Evolutionary conservation across 352 stramenopile species (phyloP).

Genomic region (Globisporangium cederbergense): DNA sequence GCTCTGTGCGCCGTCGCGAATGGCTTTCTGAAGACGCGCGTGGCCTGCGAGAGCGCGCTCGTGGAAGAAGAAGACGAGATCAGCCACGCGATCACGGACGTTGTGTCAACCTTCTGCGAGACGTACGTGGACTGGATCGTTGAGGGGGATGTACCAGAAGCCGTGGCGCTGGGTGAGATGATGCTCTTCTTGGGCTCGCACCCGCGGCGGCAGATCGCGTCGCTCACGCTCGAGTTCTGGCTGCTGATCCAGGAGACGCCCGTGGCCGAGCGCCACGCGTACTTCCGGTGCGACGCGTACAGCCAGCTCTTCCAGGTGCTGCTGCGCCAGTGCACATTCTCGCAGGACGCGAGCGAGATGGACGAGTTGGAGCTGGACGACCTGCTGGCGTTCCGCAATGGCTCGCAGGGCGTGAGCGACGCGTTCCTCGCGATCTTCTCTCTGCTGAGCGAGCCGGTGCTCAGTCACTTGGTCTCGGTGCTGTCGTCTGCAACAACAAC

Average conservation of each 20-base stretch:
- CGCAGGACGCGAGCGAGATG: conserved; percentile 35
- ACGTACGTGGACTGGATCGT: conserved; percentile 72
- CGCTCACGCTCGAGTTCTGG: conserved; percentile 75
- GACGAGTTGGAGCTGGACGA: conserved; percentile 69
- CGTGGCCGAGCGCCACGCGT: conserved; percentile 45
- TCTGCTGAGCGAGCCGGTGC: conserved; percentile 46
- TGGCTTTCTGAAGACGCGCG: conserved; percentile 41
- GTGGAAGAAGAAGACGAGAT: conserved; percentile 48
- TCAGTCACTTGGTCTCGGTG: conserved; percentile 35
- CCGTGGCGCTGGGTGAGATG: conserved; percentile 38
- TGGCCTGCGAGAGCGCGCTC: conserved; percentile 48
- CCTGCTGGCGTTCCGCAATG: conserved; percentile 49
- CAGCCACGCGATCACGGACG: conserved; percentile 54
- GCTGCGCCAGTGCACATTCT: conserved; percentile 54
- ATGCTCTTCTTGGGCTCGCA: conserved; percentile 60
- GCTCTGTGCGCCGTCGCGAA: conserved; percentile 39
- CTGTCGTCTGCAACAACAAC: conserved; percentile 17
- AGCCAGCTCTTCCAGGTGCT: conserved; percentile 54
- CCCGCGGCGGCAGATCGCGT: conserved; percentile 66
- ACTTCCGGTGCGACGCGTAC: conserved; percentile 59
- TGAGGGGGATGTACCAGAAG: conserved; percentile 36
- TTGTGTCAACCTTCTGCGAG: conserved; percentile 66
- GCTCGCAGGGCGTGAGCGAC: conserved; percentile 55
- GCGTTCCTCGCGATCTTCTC: conserved; percentile 53
- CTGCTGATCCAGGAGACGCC: conserved; percentile 63